Conservation (phyloP, 2,329 filamentous ascomycete genomes). For the Lasiodiplodia sp. region DNA sequence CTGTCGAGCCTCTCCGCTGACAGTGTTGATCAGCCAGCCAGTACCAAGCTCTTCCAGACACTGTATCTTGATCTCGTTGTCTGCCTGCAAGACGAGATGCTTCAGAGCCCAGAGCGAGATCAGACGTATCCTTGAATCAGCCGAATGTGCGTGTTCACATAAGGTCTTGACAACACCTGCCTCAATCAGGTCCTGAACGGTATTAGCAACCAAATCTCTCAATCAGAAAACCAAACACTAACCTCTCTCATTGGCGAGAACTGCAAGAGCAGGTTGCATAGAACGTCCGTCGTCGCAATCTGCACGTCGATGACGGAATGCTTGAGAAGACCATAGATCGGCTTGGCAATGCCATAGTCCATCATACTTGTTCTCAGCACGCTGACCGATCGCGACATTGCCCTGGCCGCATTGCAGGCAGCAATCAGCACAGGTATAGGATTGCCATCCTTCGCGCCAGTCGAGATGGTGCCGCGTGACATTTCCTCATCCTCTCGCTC, state of each 20-base stretch:
- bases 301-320: constrained; percentile 81
- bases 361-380: constrained; percentile 86
- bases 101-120: constrained; percentile 95
- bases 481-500: constrained; percentile 20
- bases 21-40: constrained; percentile 80
- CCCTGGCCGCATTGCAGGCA: constrained; percentile 81
- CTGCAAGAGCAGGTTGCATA: constrained; percentile 86
- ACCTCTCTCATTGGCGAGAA: constrained; percentile 92
- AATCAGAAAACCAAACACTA: constrained; percentile 46
- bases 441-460: constrained; percentile 71
- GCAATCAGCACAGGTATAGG: constrained; percentile 80
- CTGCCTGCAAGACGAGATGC: constrained; percentile 79
- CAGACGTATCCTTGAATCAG: constrained; percentile 78
- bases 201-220: constrained; percentile 32
- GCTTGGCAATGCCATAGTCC: constrained; percentile 81
- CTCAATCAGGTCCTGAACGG: constrained; percentile 70
- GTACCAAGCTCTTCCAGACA: constrained; percentile 80
- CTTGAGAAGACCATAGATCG: constrained; percentile 76
- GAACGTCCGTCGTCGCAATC: constrained; percentile 82
- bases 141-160: constrained; percentile 83
- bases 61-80: constrained; percentile 75
- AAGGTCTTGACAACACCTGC: constrained; percentile 77
- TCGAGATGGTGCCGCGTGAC: constrained; percentile 37
- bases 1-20: constrained; percentile 57
- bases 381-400: constrained; percentile 83